phyloP scores from a whole-genome alignment of 805 yeast genomes.

The Barnettozyma sucrosica region DNA sequence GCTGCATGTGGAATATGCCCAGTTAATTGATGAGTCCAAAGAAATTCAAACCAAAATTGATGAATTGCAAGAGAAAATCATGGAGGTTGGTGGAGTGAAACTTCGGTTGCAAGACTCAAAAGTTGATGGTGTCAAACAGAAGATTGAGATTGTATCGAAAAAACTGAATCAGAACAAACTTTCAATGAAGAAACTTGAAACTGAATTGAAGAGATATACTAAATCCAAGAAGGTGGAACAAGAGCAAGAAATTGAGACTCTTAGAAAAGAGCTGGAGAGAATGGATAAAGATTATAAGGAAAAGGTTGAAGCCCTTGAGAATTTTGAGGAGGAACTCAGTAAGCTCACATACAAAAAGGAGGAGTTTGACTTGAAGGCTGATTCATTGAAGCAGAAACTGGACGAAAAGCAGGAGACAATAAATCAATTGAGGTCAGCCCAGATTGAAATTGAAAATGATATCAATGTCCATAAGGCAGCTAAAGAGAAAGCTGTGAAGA shows the following conservation, averaged over 20 bases:
- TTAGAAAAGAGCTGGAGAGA: conserved; percentile 30
- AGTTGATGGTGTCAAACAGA: conserved; percentile 69
- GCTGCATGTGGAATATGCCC: conserved; percentile 36
- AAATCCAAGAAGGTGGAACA: conserved; percentile 40
- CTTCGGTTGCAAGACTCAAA: conserved; percentile 73
- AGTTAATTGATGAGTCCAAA: conserved; percentile 47
- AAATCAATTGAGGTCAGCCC: conserved; percentile 54
- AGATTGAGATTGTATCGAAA: conserved; percentile 52
- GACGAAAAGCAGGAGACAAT: conserved; percentile 38
- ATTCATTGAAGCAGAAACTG: conserved; percentile 35
- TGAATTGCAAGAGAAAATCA: conserved; percentile 64
- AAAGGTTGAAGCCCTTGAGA: conserved; percentile 24
- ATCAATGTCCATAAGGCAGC: conserved; percentile 49
- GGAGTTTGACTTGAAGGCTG: conserved; percentile 36
- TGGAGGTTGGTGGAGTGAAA: conserved; percentile 88
- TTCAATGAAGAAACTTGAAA: conserved; percentile 53
- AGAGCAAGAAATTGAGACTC: conserved; percentile 38
- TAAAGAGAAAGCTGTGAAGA: conserved; percentile 35
- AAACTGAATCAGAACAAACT: conserved; percentile 53
- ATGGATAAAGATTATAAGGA: conserved; percentile 28
- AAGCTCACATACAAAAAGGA: conserved; percentile 29
- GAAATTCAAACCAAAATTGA: conserved; percentile 52
- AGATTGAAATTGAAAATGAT: conserved; percentile 60
- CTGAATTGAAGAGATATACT: conserved; percentile 51
- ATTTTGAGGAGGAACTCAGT: conserved; percentile 31